These are phyloP conservation scores for Metschnikowia lachancei DNA, from an alignment of 805 yeast genomes.

Conservation along the genomic window DNA sequence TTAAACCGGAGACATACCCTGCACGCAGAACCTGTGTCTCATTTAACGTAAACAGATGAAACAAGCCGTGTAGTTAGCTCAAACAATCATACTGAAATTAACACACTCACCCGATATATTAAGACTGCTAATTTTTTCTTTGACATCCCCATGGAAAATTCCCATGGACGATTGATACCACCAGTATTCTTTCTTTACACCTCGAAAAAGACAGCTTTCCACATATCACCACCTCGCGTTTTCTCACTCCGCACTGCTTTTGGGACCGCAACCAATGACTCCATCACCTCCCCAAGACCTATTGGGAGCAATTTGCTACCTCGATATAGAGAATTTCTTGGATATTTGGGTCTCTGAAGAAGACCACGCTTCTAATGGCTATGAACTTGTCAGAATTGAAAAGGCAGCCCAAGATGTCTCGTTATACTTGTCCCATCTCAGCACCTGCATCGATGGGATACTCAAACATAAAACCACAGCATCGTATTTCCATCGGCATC, in stretches of 20 bases:
- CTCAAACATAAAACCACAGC: neutral
- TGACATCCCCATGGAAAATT: too few relatives aligned
- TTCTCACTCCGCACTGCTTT: neutral
- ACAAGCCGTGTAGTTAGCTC: neutral
- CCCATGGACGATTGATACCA: too few relatives aligned
- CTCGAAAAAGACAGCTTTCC: too few relatives aligned
- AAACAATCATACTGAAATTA: neutral
- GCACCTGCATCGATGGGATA: neutral
- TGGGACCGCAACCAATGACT: conserved; percentile 1
- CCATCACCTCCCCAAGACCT: neutral
- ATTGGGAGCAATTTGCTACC: neutral
- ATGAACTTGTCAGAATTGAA: conserved; percentile 11
- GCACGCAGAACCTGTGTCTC: conserved; percentile 3
- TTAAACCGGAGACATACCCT: neutral
- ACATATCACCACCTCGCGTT: too few relatives aligned
- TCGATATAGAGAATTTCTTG: conserved; percentile 1
- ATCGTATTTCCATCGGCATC: neutral
- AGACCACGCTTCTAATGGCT: neutral
- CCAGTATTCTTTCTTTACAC: too few relatives aligned
- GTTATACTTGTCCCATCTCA: conserved; percentile 24
- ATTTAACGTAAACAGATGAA: conserved; percentile 3
- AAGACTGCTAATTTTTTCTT: neutral
- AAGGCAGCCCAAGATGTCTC: conserved; percentile 30
- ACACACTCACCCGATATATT: neutral
- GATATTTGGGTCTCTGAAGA: neutral